These are phyloP conservation scores for Xylariaceae sp. DNA, from an alignment of 2,329 filamentous ascomycete genomes.

Conservation along the genomic window DNA sequence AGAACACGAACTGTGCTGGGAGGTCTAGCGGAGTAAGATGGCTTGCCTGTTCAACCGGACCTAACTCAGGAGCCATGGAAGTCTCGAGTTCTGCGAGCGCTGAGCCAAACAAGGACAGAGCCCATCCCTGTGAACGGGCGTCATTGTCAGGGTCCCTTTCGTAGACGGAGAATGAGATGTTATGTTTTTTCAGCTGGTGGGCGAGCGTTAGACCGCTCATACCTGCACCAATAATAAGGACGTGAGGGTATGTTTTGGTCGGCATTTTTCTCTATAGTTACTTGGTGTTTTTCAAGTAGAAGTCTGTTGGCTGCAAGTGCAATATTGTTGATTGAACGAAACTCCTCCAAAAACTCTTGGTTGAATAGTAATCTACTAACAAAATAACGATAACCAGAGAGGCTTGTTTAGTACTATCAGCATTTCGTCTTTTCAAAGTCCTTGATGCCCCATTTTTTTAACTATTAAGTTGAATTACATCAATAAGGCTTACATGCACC, in stretches of 20 bases:
- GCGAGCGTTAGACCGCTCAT: conserved; percentile 26
- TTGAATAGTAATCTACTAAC: too few species aligned
- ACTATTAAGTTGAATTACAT: too few species aligned
- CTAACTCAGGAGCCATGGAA: neutral
- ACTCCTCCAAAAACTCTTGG: too few species aligned
- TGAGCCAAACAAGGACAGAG: conserved; percentile 16
- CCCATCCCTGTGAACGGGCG: conserved; percentile 25
- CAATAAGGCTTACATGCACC: too few species aligned
- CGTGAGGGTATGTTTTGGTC: conserved; percentile 11
- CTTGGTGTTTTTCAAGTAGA: too few species aligned
- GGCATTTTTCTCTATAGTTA: too few species aligned
- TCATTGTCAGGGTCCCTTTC: conserved; percentile 20
- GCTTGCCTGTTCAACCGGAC: conserved; percentile 14
- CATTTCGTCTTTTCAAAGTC: too few species aligned
- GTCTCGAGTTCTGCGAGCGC: neutral
- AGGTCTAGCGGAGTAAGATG: conserved; percentile 2
- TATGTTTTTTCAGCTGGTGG: conserved; percentile 23
- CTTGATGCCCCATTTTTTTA: too few species aligned
- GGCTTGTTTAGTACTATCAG: too few species aligned
- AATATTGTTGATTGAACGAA: too few species aligned
- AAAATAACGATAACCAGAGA: too few species aligned
- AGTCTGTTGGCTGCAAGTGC: too few species aligned
- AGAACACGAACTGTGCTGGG: neutral
- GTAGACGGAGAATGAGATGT: conserved; percentile 25
- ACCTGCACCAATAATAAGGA: conserved; percentile 27